Evolutionary conservation across 176 grass and related monocot genomes (phyloP), one percentile per base, ranked within the genome.

Genomic region (Zizania latifolia): DNA sequence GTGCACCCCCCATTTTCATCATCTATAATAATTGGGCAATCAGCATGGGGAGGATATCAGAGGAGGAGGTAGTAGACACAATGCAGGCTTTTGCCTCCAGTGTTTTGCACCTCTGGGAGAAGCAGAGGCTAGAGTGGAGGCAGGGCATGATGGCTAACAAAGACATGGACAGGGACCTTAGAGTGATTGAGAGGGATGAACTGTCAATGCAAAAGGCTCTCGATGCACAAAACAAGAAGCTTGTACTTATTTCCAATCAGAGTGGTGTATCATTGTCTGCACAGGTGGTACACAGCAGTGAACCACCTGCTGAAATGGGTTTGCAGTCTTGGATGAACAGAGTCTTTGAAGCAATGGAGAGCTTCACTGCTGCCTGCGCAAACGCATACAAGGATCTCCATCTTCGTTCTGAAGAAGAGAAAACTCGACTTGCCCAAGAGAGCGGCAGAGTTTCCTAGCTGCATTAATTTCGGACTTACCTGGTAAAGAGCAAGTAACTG

Each of bases 341-440:
- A n/a, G 37, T 80, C 36, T 91, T 97, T 48, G 77, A 85, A 91
- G 85, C 77, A 4, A 86, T 90, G 85, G 87, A 93, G 75, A 78
- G 36, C 35, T 86, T 91, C 21, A 17, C 83, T 26, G 6, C 72
- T 30, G 57, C 65, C 62, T 89, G 60, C 29, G 39, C n/a, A 23
- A 86, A 78, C 11, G 35, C 81, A 22, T 90, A 91, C 16, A 89
- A 81, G 68, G 83, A 71, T 28, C 85, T 86, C 19, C 76, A 74
- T 40, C 67, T 70, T 24, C 58, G 36, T 26, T 73, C 75, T 30
- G 70, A 90, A 60, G 84, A 90, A 38, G 88, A 86, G 11, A 79
- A 40, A 8, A 2, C 10, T 45, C 65, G 21, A 32, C 21, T 72
- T 19, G 36, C 14, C 6, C 59, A 78, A 32, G 31, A 86, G 32